Evolutionary conservation across 352 stramenopile genomes (phyloP).

Genomic region (Blastocystis sp.): DNA sequence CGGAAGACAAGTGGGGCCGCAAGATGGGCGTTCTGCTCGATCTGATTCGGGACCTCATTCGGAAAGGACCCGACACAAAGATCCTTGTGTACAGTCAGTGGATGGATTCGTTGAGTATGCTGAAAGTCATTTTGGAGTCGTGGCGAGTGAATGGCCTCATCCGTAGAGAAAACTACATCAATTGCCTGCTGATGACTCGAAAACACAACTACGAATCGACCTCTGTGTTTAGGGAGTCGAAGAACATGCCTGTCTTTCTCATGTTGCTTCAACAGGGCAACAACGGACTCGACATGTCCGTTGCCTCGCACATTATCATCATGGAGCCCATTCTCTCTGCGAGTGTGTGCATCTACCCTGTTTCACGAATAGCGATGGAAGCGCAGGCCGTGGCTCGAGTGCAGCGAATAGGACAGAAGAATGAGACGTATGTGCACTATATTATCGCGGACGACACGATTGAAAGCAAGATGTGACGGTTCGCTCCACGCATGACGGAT

Average conservation of each 20-base stretch:
- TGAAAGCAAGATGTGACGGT: constrained; percentile 34
- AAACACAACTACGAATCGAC: constrained; percentile 21
- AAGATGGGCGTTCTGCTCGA: constrained; percentile 47
- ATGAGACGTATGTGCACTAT: constrained; percentile 30
- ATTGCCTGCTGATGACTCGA: constrained; percentile 23
- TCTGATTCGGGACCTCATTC: constrained; percentile 24
- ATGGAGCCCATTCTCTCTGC: constrained; percentile 61
- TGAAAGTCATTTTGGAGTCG: constrained; percentile 27
- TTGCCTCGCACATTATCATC: constrained; percentile 45
- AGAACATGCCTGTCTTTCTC: constrained; percentile 10
- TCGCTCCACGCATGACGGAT: not conserved
- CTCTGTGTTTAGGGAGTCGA: not conserved
- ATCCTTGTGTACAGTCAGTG: constrained; percentile 71
- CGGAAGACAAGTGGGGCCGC: constrained; percentile 19
- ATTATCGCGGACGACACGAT: constrained; percentile 44
- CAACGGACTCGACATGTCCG: constrained; percentile 57
- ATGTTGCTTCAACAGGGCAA: constrained; percentile 66
- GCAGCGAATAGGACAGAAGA: constrained; percentile 45
- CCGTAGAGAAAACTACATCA: constrained; percentile 12
- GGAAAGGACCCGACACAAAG: constrained; percentile 3
- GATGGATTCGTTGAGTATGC: constrained; percentile 16
- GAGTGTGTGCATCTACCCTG: not conserved
- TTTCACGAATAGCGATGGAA: constrained; percentile 21
- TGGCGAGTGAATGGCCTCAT: not conserved
- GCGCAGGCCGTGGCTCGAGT: constrained; percentile 58